These are phyloP conservation scores for Aureobasidium vineae DNA, from an alignment of 2,329 filamentous ascomycete genomes.

Conservation along the genomic window DNA sequence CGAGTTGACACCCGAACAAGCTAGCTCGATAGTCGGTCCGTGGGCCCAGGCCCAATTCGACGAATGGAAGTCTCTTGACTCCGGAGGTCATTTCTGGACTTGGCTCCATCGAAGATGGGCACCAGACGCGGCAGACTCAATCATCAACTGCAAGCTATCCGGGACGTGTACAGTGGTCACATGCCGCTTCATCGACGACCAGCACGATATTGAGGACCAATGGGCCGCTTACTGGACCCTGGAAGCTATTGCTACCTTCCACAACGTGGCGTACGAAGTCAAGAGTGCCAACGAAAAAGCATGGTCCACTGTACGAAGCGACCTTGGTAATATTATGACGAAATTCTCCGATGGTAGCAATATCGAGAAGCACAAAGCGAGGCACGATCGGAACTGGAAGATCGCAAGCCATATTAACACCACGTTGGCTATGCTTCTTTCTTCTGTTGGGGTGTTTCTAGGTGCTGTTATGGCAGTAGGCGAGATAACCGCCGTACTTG, in stretches of 20 bases:
- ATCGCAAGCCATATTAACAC: background rate
- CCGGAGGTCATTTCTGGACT: background rate
- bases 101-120: slow-evolving; percentile 5
- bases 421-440: background rate
- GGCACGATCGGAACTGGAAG: background rate
- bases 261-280: background rate
- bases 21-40: background rate
- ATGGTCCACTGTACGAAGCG: background rate
- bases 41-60: background rate
- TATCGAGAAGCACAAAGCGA: background rate
- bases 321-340: background rate
- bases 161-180: background rate
- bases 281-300: background rate
- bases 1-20: background rate
- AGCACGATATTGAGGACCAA: background rate
- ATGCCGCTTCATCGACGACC: background rate
- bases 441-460: background rate
- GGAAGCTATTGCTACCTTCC: background rate
- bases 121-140: background rate
- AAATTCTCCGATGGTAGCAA: background rate
- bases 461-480: background rate
- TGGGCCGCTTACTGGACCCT: slow-evolving; percentile 1
- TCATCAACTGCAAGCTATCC: background rate
- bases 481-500: no score
- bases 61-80: background rate